Evolutionary conservation across 768 basidiomycete species (phyloP), one percentile per base, ranked within the genome.

Genomic region (Tricholoma sp.): DNA sequence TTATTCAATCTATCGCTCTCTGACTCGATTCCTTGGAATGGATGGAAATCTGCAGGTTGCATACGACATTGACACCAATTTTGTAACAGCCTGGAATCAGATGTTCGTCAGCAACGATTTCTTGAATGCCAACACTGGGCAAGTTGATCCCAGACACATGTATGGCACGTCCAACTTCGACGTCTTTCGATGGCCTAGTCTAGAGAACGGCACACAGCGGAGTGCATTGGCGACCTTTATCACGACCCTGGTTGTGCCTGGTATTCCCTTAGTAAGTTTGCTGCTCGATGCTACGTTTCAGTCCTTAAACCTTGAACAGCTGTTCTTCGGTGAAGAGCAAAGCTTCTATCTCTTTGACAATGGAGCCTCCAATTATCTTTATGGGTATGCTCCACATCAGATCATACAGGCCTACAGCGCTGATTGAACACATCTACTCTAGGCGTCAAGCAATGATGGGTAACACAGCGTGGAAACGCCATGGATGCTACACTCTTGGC

Each of bases 121-220:
- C 64, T 59, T 96, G 52, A 95, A 96, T 67, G 72, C 87, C 2
- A 69, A 75, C 46, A 85, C 77, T 0, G 84, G 84, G 55, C 3
- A 63, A 6, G 72, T 93, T 43, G 94, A 97, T 67, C 94, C 94
- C 2, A 78, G 80, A 59, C 94, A 97, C 72, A 84, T 94, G 88
- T 94, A 79, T 66, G 94, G 94, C 39, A 86, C 86, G n/a, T 89
- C 88, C 67, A 95, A 96, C 67, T 95, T 95, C 74, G 94, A 96
- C 76, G 83, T 97, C 9, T 97, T 89, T 79, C 82, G 94, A 56
- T 97, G 94, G 94, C 92, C 91, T 3, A 85, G 88, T 72, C 69
- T 97, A 64, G 83, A 88, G 64, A 90, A 92, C 64, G 94, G 94
- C 18, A 88, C 86, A 1, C 83, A 89, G 64, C 81, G 80, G 63